Conservation (phyloP, 108 stramenopile genomes). For the Schizochytrium sp. region DNA sequence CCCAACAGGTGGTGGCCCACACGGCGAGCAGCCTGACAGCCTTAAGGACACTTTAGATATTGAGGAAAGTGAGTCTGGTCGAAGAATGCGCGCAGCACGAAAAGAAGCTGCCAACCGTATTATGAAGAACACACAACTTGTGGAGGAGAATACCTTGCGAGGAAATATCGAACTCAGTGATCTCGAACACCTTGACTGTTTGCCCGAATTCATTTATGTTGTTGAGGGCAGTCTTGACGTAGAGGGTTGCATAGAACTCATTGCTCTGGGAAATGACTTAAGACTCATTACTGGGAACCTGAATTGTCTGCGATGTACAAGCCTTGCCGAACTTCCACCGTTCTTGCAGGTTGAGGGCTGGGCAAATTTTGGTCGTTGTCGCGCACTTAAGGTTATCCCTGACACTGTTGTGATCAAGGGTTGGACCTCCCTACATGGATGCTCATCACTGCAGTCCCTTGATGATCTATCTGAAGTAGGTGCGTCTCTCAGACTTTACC, state of each 20-base stretch:
- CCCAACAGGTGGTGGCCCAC: too few relatives aligned
- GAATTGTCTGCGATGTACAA: constrained; percentile 5
- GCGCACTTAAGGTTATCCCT: not conserved
- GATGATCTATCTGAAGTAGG: not conserved
- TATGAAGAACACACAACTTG: not conserved
- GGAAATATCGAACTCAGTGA: not conserved
- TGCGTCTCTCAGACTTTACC: constrained; percentile 15
- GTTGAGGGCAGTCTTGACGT: not conserved
- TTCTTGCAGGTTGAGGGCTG: not conserved
- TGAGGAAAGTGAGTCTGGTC: too few relatives aligned
- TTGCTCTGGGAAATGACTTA: not conserved
- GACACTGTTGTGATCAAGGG: not conserved
- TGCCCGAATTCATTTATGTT: not conserved
- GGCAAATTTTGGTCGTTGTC: constrained; percentile 19
- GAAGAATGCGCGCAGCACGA: not conserved
- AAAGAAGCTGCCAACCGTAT: not conserved
- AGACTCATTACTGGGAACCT: not conserved
- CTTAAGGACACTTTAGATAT: too few relatives aligned
- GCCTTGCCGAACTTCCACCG: not conserved
- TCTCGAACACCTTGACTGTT: not conserved
- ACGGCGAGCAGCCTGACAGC: too few relatives aligned
- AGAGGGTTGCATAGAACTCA: not conserved
- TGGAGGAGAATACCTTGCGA: not conserved
- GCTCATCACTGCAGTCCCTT: not conserved
- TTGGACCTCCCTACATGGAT: constrained; percentile 31